These are phyloP conservation scores for Gyromitra esculenta DNA, from an alignment of 2,329 filamentous ascomycete genomes.

Conservation along the genomic window DNA sequence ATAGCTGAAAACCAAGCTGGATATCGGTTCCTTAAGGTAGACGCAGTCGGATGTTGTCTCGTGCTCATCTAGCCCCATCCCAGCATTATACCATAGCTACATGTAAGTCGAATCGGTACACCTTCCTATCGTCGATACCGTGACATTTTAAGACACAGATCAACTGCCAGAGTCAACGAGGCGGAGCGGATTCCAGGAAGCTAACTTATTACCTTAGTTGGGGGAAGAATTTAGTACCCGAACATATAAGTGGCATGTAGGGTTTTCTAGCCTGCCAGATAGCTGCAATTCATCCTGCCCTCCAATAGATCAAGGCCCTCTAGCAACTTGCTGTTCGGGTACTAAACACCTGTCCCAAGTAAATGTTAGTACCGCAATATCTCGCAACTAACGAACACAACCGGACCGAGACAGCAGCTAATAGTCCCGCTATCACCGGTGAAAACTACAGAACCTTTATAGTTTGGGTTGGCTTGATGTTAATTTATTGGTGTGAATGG, in stretches of 20 bases:
- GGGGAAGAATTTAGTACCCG: too few species aligned
- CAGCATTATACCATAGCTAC: neutral
- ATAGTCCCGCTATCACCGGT: too few species aligned
- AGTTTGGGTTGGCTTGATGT: neutral
- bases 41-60: neutral
- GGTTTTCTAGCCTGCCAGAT: too few species aligned
- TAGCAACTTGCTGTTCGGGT: too few species aligned
- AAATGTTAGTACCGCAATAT: neutral
- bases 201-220: too few species aligned
- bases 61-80: neutral
- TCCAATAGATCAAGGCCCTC: too few species aligned
- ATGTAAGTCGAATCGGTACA: neutral
- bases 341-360: too few species aligned
- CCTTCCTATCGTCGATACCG: neutral
- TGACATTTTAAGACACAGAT: neutral
- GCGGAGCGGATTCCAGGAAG: too few species aligned
- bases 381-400: neutral
- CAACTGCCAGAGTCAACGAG: neutral
- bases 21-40: conserved; percentile 2
- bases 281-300: too few species aligned
- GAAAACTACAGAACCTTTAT: too few species aligned
- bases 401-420: neutral
- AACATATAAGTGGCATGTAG: too few species aligned
- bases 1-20: neutral
- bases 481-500: neutral